A percentile compares a stretch with the other conserved stretches of the same genome.
Conservation (phyloP, 805 yeast species). For the Kodamaea sagamina region DNA sequence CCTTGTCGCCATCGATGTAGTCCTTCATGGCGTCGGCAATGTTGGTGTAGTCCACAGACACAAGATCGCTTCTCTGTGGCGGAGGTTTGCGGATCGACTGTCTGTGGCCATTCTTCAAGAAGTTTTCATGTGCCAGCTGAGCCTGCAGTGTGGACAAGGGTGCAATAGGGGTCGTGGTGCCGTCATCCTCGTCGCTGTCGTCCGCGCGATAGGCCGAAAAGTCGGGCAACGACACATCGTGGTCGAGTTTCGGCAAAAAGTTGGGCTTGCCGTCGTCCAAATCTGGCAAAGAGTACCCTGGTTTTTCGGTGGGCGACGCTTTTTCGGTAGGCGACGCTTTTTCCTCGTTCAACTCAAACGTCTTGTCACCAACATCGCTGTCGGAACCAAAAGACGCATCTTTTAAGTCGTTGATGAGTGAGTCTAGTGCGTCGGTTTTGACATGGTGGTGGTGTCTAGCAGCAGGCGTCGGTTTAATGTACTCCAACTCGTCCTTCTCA, state of each 20-base stretch:
- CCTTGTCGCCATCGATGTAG: constrained; percentile 24
- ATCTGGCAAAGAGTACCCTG: constrained; percentile 8
- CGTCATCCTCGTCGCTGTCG: constrained; percentile 13
- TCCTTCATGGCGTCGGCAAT: constrained; percentile 37
- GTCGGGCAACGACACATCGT: constrained; percentile 30
- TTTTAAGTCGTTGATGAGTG: constrained; percentile 39
- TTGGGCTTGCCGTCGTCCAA: no score
- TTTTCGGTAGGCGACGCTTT: no score
- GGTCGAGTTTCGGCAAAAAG: constrained; percentile 5
- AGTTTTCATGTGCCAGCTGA: constrained; percentile 26
- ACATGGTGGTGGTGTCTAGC: constrained; percentile 11
- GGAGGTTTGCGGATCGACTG: constrained; percentile 43
- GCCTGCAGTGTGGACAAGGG: constrained; percentile 26
- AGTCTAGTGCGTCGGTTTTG: constrained; percentile 36
- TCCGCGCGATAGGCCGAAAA: constrained; percentile 23
- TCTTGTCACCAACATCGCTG: background rate
- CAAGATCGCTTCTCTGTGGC: constrained; percentile 21
- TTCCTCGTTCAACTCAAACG: background rate
- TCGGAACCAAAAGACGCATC: constrained; percentile 15
- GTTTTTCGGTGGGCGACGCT: background rate
- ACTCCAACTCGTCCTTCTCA: constrained; percentile 1
- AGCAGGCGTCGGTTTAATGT: constrained; percentile 2
- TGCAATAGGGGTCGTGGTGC: constrained; percentile 26
- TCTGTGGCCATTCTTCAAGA: constrained; percentile 28
- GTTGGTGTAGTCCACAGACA: constrained; percentile 30